Evolutionary conservation across 148 eudicot species (phyloP).

Genomic region (Persicaria tinctoria): DNA sequence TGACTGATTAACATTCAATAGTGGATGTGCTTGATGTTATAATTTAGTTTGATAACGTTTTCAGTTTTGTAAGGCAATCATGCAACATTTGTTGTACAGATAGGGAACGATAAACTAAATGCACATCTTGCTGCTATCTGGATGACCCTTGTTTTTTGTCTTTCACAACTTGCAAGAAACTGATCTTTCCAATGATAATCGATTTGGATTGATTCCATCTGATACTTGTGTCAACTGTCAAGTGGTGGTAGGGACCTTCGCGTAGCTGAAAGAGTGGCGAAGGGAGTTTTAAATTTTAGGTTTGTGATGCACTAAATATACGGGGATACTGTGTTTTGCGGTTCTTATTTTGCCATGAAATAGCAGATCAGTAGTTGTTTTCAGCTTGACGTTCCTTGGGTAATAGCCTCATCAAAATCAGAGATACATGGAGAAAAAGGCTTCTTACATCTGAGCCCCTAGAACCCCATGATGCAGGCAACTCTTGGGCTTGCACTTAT

Average conservation of each 20-base stretch:
- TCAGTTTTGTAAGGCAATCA: not conserved
- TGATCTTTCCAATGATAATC: not conserved
- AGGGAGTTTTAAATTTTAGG: not conserved
- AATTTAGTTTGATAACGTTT: not conserved
- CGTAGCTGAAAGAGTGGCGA: not conserved
- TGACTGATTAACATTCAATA: not conserved
- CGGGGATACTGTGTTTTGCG: not conserved
- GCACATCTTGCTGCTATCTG: not conserved
- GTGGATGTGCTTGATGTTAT: not conserved
- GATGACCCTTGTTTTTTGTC: not conserved
- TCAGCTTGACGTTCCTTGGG: not conserved
- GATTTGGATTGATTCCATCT: not conserved
- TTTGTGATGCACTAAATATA: not conserved
- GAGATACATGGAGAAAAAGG: not conserved
- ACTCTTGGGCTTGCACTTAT: not conserved
- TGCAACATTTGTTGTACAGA: conserved; percentile 5
- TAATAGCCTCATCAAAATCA: not conserved
- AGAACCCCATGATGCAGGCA: not conserved
- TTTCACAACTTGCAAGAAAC: not conserved
- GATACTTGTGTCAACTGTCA: not conserved
- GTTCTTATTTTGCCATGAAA: not conserved
- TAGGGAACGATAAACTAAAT: not conserved
- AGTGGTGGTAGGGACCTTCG: not conserved
- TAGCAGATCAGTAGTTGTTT: not conserved
- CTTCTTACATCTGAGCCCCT: not conserved